phyloP scores from a whole-genome alignment of 75 land plant genomes.

The Pinus albicaulis region DNA sequence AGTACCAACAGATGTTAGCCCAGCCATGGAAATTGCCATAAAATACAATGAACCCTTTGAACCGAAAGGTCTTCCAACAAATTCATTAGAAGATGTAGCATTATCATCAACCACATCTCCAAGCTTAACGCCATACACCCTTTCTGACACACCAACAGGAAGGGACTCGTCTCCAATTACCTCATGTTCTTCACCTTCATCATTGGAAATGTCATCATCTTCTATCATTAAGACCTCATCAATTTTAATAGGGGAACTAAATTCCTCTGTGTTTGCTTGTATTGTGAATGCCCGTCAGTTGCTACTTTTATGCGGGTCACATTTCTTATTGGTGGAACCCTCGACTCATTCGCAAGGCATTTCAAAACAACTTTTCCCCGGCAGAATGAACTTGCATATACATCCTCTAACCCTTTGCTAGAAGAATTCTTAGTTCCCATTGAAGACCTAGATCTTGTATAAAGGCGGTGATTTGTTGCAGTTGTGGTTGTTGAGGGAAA shows the following conservation, averaged over 20 bases:
- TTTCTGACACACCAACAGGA: slow-evolving; percentile 8
- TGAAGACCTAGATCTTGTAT: slow-evolving; percentile 81
- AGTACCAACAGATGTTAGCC: neutral
- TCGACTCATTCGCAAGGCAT: slow-evolving; percentile 47
- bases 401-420: slow-evolving; percentile 33
- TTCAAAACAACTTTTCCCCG: slow-evolving; percentile 77
- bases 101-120: slow-evolving; percentile 7
- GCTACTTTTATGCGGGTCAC: slow-evolving; percentile 81
- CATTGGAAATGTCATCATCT: slow-evolving; percentile 13
- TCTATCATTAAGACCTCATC: slow-evolving; percentile 5
- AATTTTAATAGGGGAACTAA: slow-evolving; percentile 23
- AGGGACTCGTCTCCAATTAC: too few species aligned
- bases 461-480: slow-evolving; percentile 56
- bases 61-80: neutral
- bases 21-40: slow-evolving; percentile 12
- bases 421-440: slow-evolving; percentile 46
- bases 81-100: neutral
- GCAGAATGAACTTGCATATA: slow-evolving; percentile 44
- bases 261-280: slow-evolving; percentile 48
- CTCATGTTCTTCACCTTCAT: slow-evolving; percentile 14
- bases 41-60: neutral
- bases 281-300: slow-evolving; percentile 52
- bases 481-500: slow-evolving; percentile 40
- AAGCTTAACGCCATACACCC: slow-evolving; percentile 10
- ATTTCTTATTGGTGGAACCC: slow-evolving; percentile 91